Conservation (phyloP, 441 rosid genomes). For the Gossypium laxum region DNA sequence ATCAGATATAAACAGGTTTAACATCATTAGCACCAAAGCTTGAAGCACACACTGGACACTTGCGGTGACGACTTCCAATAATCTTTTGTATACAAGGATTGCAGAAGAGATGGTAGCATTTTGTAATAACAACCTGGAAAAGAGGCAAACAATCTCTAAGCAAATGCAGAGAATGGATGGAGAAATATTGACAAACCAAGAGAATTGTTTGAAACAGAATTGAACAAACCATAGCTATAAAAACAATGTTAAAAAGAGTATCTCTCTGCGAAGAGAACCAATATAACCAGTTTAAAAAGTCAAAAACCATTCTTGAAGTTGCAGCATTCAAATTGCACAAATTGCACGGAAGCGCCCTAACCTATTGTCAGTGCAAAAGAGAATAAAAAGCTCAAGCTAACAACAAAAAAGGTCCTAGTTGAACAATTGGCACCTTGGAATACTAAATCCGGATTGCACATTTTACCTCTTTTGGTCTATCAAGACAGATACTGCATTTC, state of each 20-base stretch:
- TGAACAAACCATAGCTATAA: neutral
- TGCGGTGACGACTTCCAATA: slow-evolving; percentile 66
- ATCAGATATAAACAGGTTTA: slow-evolving; percentile 74
- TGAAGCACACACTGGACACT: slow-evolving; percentile 73
- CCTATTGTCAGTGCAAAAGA: too few species aligned
- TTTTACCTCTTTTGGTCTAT: slow-evolving; percentile 84
- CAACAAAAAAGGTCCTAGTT: neutral
- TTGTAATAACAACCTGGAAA: slow-evolving; percentile 83
- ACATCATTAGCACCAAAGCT: slow-evolving; percentile 84
- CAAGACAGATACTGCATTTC: slow-evolving; percentile 80
- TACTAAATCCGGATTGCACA: neutral
- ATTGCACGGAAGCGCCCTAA: too few species aligned
- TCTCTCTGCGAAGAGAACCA: too few species aligned
- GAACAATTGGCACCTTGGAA: neutral
- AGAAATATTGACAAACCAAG: neutral
- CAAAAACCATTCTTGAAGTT: too few species aligned
- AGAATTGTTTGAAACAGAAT: neutral
- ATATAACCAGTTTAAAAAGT: too few species aligned
- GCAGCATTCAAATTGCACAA: too few species aligned
- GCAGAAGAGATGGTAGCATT: slow-evolving; percentile 92
- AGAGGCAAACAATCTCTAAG: slow-evolving; percentile 8
- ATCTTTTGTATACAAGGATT: slow-evolving; percentile 69
- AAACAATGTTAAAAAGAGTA: too few species aligned
- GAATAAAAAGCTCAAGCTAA: neutral
- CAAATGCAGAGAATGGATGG: neutral